These are phyloP conservation scores for Rosa chinensis DNA, from an alignment of 306 rosid species.

Conservation along the genomic window DNA sequence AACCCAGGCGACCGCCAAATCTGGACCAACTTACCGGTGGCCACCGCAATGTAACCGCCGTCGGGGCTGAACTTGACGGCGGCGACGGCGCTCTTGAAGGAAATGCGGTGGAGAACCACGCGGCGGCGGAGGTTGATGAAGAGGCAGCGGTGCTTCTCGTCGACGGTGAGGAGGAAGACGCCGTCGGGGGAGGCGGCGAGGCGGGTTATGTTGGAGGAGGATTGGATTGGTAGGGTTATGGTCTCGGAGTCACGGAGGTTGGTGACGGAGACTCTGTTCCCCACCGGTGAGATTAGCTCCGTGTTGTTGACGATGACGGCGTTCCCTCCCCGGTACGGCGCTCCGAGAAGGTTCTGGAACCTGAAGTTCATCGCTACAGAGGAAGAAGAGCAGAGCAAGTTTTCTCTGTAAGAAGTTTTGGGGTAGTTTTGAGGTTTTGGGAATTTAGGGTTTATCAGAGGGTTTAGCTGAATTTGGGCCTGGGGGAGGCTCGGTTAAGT, in stretches of 20 bases:
- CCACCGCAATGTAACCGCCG: conserved; percentile 64
- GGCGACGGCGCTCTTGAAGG: conserved; percentile 63
- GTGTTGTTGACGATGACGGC: conserved; percentile 58
- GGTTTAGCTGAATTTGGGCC: neutral
- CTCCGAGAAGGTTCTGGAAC: conserved; percentile 90
- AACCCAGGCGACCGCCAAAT: conserved; percentile 90
- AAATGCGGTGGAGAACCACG: conserved; percentile 72
- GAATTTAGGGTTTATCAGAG: neutral
- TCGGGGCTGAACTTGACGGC: conserved; percentile 67
- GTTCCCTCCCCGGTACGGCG: conserved; percentile 96
- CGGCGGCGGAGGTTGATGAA: conserved; percentile 90
- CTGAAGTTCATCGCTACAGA: conserved; percentile 63
- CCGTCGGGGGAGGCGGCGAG: conserved; percentile 83
- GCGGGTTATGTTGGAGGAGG: conserved; percentile 73
- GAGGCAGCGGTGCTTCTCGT: conserved; percentile 69
- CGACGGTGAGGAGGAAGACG: conserved; percentile 70
- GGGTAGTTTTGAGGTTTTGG: too few species aligned
- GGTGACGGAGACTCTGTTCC: conserved; percentile 76
- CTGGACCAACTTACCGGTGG: conserved; percentile 72
- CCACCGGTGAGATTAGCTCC: conserved; percentile 76
- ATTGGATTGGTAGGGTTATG: conserved; percentile 65
- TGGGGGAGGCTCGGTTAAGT: too few species aligned
- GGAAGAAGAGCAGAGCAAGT: neutral
- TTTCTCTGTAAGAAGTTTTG: too few species aligned
- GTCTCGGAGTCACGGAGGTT: conserved; percentile 77